Conservation (phyloP, 1,284 basidiomycete species). For the Leucoagaricus sp. region DNA sequence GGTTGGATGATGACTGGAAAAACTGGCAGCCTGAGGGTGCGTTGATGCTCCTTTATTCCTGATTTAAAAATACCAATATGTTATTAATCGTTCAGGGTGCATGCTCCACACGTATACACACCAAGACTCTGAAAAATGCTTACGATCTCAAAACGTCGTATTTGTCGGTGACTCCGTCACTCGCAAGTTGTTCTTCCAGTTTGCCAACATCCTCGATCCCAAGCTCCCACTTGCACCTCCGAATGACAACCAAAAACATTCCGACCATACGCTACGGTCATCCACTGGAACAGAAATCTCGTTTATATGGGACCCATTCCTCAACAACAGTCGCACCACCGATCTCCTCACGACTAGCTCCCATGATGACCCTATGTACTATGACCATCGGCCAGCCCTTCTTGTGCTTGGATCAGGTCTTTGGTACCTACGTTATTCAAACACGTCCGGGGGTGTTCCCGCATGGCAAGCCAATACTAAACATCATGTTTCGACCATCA, state of each 20-base stretch:
- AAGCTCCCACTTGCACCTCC: constrained; percentile 54
- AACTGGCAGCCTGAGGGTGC: constrained; percentile 88
- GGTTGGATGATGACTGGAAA: constrained; percentile 66
- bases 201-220: constrained; percentile 60
- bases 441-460: constrained; percentile 69
- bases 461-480: constrained; percentile 79
- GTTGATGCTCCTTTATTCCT: constrained; percentile 21
- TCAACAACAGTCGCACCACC: constrained; percentile 65
- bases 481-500: constrained; percentile 53
- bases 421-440: constrained; percentile 82
- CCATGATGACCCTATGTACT: constrained; percentile 5
- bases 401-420: constrained; percentile 84
- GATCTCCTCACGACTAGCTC: constrained; percentile 31
- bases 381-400: constrained; percentile 51
- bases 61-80: not conserved
- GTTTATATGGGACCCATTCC: constrained; percentile 82
- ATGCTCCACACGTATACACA: constrained; percentile 69
- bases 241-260: constrained; percentile 67
- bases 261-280: constrained; percentile 54
- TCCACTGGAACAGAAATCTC: constrained; percentile 52
- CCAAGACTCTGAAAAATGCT: constrained; percentile 53
- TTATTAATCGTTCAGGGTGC: constrained; percentile 52
- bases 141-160: constrained; percentile 55
- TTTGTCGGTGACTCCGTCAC: constrained; percentile 90
- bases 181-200: constrained; percentile 77